Percentiles rank a stretch among this genome's conserved stretches.
phyloP scores from a whole-genome alignment of 148 eudicot species.

The Oxyria digyna region DNA sequence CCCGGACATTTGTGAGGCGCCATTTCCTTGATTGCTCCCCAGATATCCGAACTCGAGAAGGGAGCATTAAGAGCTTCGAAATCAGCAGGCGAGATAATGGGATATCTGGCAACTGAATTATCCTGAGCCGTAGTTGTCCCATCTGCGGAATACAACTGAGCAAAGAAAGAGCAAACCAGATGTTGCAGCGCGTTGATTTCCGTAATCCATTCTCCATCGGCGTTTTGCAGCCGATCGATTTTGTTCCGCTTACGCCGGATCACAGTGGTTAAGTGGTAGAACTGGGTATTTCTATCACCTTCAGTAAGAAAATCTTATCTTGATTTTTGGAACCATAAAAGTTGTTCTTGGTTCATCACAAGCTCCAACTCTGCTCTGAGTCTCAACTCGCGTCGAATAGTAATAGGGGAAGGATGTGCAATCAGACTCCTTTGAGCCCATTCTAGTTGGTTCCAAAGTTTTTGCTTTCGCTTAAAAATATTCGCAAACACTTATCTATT shows the following conservation, averaged over 20 bases:
- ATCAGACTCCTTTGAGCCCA: no score
- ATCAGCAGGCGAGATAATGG: background rate
- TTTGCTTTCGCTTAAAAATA: no score
- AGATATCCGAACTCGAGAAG: background rate
- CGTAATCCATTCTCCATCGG: background rate
- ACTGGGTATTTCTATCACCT: background rate
- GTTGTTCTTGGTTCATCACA: background rate
- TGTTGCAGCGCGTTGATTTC: background rate
- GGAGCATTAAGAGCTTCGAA: background rate
- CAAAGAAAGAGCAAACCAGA: background rate
- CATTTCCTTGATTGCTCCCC: background rate
- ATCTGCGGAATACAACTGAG: no score
- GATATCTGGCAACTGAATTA: background rate
- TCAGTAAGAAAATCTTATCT: background rate
- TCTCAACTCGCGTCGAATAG: no score
- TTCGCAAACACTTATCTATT: no score
- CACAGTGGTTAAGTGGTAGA: background rate
- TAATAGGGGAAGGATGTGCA: no score
- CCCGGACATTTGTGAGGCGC: background rate
- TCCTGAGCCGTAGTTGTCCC: background rate
- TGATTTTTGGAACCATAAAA: background rate
- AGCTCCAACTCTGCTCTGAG: no score
- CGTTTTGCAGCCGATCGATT: background rate
- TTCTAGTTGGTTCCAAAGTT: no score
- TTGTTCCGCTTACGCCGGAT: background rate